Conservation (phyloP, 306 rosid genomes). For the Vigna mungo region DNA sequence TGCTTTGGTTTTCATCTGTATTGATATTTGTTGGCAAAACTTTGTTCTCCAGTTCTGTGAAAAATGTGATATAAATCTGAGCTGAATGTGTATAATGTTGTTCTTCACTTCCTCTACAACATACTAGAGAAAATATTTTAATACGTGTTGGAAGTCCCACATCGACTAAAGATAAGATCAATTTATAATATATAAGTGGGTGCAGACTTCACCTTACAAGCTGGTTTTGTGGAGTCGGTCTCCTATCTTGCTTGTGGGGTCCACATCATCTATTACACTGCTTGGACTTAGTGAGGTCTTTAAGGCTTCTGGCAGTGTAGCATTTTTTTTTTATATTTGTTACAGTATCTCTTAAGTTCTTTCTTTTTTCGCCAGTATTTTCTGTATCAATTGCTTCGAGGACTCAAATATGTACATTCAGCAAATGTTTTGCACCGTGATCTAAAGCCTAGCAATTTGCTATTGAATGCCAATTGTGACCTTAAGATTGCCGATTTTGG, state of each 20-base stretch:
- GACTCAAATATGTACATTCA: slow-evolving; percentile 92
- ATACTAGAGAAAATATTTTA: neutral
- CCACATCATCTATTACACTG: slow-evolving; percentile 10
- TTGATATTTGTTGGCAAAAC: neutral
- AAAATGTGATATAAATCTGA: neutral
- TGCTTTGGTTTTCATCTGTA: neutral
- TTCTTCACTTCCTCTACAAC: neutral
- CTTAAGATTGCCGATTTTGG: slow-evolving; percentile 98
- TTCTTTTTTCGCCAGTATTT: slow-evolving; percentile 72
- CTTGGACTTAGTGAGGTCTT: neutral
- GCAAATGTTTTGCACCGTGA: slow-evolving; percentile 97
- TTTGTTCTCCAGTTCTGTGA: neutral
- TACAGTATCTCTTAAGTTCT: slow-evolving; percentile 41
- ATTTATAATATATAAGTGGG: too few species aligned
- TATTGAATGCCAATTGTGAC: slow-evolving; percentile 94
- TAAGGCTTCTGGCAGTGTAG: neutral
- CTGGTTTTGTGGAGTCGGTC: neutral
- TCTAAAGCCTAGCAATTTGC: slow-evolving; percentile 93
- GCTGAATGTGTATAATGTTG: neutral
- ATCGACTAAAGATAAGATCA: too few species aligned
- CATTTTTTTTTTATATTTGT: slow-evolving; percentile 35
- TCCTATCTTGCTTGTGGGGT: slow-evolving; percentile 6
- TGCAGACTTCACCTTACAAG: too few species aligned
- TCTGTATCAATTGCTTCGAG: slow-evolving; percentile 92
- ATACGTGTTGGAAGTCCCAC: too few species aligned